Base-by-base conservation (phyloP, 306 rosid genomes). In the Ziziphus jujuba region DNA sequence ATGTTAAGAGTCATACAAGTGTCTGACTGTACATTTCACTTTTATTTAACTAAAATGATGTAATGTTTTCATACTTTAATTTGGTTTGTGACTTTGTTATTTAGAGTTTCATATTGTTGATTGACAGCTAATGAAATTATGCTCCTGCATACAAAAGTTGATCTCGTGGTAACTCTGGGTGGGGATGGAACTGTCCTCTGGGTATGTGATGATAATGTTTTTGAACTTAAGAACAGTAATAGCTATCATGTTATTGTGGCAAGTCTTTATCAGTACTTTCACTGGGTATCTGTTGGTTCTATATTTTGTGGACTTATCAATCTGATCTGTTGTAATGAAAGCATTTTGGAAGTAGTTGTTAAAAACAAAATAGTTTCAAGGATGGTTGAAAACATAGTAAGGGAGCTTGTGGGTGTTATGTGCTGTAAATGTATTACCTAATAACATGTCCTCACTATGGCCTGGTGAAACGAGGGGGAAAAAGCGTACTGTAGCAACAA, bases 121-220 rank as follows among this genome's bases (percentile, higher is more conserved):
- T 74, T 75, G 79, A 55, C 77, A 93, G 99, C 83, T 36, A 67
- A 73, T 50, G 97, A 93, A 78, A 80, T 87, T 44, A 31, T 43
- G 75, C 66, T 9, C 65, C 87, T 93, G 66, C 99, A 93, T 77
- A 75, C 85, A 9, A 88, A 87, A 82, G 92, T 93, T 74, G 99
- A 93, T 79, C 91, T 93, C 51, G 95, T 93, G 63, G 84, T 85
- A 74, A 93, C 99, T 69, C 96, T 90, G 67, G 97, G 99, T 19
- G 97, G 99, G 40, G 99, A 93, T 85, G 99, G 97, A 67, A 93
- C 97, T 57, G 96, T 93, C 57, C 91, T 93, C 61, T 88, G 95
- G 97, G 99, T 90, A 86, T 43, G 97, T 75, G 59, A 75, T 49
- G 60, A 60, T 71, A 28, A n/a, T 66, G 23, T 38, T 14, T 52